Conservation (phyloP, 306 rosid genomes). For the Sicyos edulis region DNA sequence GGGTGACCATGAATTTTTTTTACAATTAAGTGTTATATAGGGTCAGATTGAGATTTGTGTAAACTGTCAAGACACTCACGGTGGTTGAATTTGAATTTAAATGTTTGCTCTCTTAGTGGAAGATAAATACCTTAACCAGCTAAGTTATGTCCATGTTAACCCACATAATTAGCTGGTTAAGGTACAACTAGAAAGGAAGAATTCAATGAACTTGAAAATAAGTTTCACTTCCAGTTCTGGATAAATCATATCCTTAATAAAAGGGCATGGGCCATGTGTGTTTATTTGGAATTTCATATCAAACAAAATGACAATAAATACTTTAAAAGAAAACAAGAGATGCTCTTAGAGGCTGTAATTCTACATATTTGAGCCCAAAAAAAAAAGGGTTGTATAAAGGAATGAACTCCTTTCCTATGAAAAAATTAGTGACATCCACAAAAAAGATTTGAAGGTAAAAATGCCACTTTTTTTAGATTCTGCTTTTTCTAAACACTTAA, state of each 20-base stretch:
- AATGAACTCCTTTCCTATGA: neutral
- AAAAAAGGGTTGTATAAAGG: neutral
- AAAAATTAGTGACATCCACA: slow-evolving; percentile 13
- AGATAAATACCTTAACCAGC: neutral
- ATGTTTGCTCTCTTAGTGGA: too few species aligned
- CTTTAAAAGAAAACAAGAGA: neutral
- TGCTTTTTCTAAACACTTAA: too few species aligned
- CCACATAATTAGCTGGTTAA: neutral
- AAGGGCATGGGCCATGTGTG: neutral
- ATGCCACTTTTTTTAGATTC: neutral
- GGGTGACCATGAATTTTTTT: too few species aligned
- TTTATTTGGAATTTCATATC: neutral
- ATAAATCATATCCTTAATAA: neutral
- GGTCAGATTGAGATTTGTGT: too few species aligned
- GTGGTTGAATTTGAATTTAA: too few species aligned
- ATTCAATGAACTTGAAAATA: neutral
- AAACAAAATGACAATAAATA: neutral
- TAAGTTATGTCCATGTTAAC: neutral
- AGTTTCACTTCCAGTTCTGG: neutral
- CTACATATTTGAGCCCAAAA: neutral
- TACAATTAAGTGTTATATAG: too few species aligned
- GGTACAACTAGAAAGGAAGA: neutral
- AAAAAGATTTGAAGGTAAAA: neutral
- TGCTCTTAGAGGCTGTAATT: neutral
- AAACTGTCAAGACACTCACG: too few species aligned